These are phyloP conservation scores for Lachancea sp. DNA, from an alignment of 805 yeast genomes.

Conservation along the genomic window DNA sequence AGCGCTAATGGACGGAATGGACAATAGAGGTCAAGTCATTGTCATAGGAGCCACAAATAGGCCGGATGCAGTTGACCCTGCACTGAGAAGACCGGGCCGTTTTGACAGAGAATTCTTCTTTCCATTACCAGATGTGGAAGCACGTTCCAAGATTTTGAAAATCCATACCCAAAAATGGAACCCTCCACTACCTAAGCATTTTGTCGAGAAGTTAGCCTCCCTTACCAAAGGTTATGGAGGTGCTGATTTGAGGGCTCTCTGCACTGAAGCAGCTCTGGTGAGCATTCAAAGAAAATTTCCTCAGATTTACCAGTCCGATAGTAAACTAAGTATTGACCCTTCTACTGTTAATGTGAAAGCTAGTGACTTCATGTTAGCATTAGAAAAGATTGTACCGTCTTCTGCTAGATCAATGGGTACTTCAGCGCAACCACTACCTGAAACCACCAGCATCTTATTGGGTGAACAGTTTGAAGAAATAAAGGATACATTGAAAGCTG, in stretches of 20 bases:
- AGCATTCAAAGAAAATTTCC: conserved; percentile 91
- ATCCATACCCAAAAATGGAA: conserved; percentile 90
- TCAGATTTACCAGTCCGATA: conserved; percentile 74
- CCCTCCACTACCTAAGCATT: conserved; percentile 55
- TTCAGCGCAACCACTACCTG: conserved; percentile 74
- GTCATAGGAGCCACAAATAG: conserved; percentile 97
- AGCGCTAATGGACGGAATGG: conserved; percentile 99
- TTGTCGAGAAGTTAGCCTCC: conserved; percentile 61
- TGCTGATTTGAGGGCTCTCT: conserved; percentile 88
- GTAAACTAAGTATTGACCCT: conserved; percentile 71
- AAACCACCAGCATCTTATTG: conserved; percentile 58
- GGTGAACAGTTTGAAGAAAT: conserved; percentile 44
- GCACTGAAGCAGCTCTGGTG: conserved; percentile 91
- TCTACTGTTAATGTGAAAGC: conserved; percentile 64
- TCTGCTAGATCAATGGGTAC: conserved; percentile 78
- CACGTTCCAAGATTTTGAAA: conserved; percentile 69
- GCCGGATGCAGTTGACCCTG: conserved; percentile 98
- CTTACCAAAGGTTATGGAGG: conserved; percentile 97
- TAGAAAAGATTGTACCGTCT: conserved; percentile 85
- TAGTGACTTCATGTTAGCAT: conserved; percentile 77
- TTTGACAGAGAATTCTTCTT: conserved; percentile 96
- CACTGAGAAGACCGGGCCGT: conserved; percentile 92
- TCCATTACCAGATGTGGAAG: conserved; percentile 79
- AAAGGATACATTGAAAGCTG: conserved; percentile 41
- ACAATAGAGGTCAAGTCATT: conserved; percentile 94